Evolutionary conservation across 108 stramenopile species (phyloP), one percentile per base, ranked within the genome.

Genomic region (Cylindrotheca fusiformis): DNA sequence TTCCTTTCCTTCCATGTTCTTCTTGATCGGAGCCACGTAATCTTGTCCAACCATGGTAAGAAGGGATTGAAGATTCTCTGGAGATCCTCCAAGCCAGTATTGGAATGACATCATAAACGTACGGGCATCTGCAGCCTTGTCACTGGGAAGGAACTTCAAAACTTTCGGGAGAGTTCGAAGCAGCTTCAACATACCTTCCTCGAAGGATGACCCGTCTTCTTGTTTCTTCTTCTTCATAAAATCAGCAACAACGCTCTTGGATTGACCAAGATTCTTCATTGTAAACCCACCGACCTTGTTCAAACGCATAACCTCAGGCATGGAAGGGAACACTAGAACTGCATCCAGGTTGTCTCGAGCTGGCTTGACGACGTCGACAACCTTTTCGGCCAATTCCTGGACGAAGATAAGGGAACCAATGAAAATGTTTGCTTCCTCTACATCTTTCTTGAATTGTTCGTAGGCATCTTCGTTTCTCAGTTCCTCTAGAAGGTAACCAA

Each of bases 221-320:
- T 86, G 81, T 85, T 96, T 96, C 87, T 97, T 97, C 84, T 95
- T 96, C 84, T 97, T 97, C 96, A 97, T 97, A 82, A 97, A 97
- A 65, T 97, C 96, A 28, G 91, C 81, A 8, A 97, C 82, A 23
- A 97, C 94, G 65, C 85, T 87, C 87, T 97, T 97, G 66, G 80
- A 83, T 75, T 97, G 96, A 58, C 96, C 96, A 25, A 97, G 72
- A 67, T 95, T 96, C 65, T 94, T 92, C 96, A 97, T 97, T 19
- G 96, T 94, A 78, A 97, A 97, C 19, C 68, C 72, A 54, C 96
- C 96, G 48, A 97, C 94, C 82, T 97, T 97, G 80, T 97, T 97
- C 66, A 97, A 74, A 60, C 96, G 80, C 96, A 97, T 97, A 32
- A 97, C 96, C 74, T 97, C 96, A 6, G 96, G 96, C 96, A 97